A percentile compares a stretch with the other conserved stretches of the same genome.
Conservation (phyloP, 1,284 basidiomycete genomes). For the Spongiforma sp. region DNA sequence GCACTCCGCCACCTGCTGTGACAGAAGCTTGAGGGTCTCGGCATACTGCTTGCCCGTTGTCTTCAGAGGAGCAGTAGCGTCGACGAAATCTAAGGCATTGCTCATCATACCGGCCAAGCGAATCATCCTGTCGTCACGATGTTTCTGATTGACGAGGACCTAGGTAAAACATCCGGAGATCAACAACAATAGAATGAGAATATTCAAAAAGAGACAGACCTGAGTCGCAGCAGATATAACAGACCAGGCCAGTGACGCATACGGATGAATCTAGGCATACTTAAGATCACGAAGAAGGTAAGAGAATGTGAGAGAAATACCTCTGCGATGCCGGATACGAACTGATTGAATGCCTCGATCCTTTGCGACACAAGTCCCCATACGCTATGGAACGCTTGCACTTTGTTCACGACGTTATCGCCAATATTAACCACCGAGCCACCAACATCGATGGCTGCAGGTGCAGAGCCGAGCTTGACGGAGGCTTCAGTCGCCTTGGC, state of each 20-base stretch:
- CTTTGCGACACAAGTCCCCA: neutral
- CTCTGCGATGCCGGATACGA: neutral
- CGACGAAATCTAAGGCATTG: neutral
- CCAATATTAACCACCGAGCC: neutral
- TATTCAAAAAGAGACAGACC: neutral
- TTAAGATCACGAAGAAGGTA: neutral
- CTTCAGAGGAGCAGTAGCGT: neutral
- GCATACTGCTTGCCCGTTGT: neutral
- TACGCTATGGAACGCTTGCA: neutral
- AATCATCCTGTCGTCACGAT: neutral
- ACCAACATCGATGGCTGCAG: neutral
- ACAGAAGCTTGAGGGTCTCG: neutral
- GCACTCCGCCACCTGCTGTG: neutral
- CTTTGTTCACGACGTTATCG: neutral
- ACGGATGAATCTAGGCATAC: neutral
- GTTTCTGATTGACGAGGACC: neutral
- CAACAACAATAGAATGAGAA: neutral
- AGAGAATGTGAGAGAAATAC: neutral
- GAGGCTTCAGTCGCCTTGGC: neutral
- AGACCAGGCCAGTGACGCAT: neutral
- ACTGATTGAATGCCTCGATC: neutral
- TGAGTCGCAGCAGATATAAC: neutral
- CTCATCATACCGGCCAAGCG: neutral
- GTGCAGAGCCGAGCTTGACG: neutral
- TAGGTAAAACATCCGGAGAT: neutral